Base-by-base conservation (phyloP, 1,284 basidiomycete species). In the Ustilago esculenta region DNA sequence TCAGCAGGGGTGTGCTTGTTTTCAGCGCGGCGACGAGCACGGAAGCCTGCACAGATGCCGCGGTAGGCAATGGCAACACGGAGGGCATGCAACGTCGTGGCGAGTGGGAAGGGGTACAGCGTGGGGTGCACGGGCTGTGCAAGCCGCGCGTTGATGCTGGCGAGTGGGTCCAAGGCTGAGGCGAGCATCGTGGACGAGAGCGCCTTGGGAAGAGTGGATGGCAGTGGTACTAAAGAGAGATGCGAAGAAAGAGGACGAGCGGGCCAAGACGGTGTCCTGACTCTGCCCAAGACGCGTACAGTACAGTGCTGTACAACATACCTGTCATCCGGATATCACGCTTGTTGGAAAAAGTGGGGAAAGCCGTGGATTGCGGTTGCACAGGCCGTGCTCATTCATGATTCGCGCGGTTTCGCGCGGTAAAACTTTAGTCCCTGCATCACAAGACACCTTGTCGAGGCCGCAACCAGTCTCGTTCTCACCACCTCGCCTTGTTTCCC, bases 61-160 rank as follows among this genome's bases (percentile, higher is more conserved):
- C 67, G 64, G 53, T 73, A 75, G 17, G 73, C 68, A 47, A 77
- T 58, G 39, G 65, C 63, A 18, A 77, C 71, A 21, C 75, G 64
- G 1, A 58, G 43, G 2, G 75, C 75, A 44, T 77, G 75, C 12
- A 77, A 50, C 18, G 63, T 70, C 4, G 75, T 65, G 17, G 60
- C 54, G 29, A 67, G 63, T 1, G 75, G 60, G 52, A 75, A 75
- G 3, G 73, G 73, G 49, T 70, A 74, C 27, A 74, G 55, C 0
- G 59, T 65, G 3, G 73, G 41, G 30, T 76, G 71, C 10, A 77
- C 59, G 18, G 64, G 71, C 25, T 50, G 56, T 18, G 47, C 39
- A 6, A 77, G 35, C 2, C 43, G 41, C 29, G 53, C 54, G 20
- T 77, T 77, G 55, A 77, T 44, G 36, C 35, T 37, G 14, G 68